A percentile compares a stretch with the other conserved stretches of the same genome.
phyloP scores from a whole-genome alignment of 2,329 filamentous ascomycete genomes.

The Fusarium nodosum region DNA sequence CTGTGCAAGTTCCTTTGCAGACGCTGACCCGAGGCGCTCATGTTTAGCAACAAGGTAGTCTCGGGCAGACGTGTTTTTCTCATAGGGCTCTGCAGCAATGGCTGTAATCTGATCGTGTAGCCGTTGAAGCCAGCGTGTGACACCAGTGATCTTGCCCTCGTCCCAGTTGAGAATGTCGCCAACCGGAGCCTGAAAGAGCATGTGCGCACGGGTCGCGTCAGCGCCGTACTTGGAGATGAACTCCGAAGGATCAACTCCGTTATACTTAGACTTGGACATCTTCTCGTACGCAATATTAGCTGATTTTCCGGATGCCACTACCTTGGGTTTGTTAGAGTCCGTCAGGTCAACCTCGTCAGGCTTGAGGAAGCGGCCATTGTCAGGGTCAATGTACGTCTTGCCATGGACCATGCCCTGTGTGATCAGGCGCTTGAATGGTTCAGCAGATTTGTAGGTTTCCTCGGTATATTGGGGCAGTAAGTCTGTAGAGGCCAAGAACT shows the following conservation, averaged over 20 bases:
- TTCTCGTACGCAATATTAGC: constrained; percentile 83
- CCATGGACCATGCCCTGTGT: constrained; percentile 96
- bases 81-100: constrained; percentile 37
- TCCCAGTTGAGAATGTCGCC: constrained; percentile 90
- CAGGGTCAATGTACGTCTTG: constrained; percentile 82
- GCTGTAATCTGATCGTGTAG: constrained; percentile 69
- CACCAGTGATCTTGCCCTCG: constrained; percentile 82
- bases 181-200: constrained; percentile 90
- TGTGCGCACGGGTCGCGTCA: constrained; percentile 86
- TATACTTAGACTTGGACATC: constrained; percentile 96
- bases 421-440: constrained; percentile 86
- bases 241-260: constrained; percentile 84
- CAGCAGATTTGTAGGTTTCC: constrained; percentile 60
- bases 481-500: constrained; percentile 76
- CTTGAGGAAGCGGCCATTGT: constrained; percentile 80
- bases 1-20: constrained; percentile 51
- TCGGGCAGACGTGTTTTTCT: constrained; percentile 42
- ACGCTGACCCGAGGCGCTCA: constrained; percentile 51
- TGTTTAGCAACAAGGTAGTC: constrained; percentile 56
- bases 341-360: constrained; percentile 79
- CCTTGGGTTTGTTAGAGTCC: constrained; percentile 67
- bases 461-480: constrained; percentile 60
- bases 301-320: constrained; percentile 70
- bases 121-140: constrained; percentile 83
- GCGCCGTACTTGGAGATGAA: constrained; percentile 83